phyloP scores from a whole-genome alignment of 108 stramenopile genomes.

The Stephanodiscus minutulus region DNA sequence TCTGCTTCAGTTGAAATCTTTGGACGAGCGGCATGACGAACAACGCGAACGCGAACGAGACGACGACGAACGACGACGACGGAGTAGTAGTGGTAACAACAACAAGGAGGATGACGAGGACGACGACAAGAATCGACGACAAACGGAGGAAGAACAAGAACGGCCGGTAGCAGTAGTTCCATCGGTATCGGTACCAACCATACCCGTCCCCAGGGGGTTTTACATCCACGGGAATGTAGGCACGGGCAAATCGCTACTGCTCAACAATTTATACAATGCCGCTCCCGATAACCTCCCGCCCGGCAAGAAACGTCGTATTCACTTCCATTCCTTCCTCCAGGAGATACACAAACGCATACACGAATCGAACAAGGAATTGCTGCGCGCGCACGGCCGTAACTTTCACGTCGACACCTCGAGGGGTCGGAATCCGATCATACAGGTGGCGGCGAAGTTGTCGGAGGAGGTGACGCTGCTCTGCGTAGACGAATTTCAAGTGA shows the following conservation, averaged over 20 bases:
- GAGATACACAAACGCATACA: conserved; percentile 87
- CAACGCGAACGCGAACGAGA: conserved; percentile 8
- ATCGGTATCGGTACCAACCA: not conserved
- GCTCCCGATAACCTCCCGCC: conserved; percentile 6
- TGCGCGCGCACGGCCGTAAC: conserved; percentile 56
- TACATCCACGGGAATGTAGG: conserved; percentile 95
- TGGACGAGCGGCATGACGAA: too few relatives aligned
- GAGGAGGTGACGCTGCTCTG: conserved; percentile 81
- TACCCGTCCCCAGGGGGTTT: conserved; percentile 74
- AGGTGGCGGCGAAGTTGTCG: conserved; percentile 63
- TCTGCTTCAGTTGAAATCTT: conserved; percentile 17
- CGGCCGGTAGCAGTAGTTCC: not conserved
- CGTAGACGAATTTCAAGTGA: conserved; percentile 99
- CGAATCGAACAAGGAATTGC: conserved; percentile 69
- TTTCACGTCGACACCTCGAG: conserved; percentile 64
- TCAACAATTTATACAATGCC: conserved; percentile 88
- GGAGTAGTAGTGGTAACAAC: not conserved
- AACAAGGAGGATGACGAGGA: not conserved
- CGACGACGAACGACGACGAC: not conserved
- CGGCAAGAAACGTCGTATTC: conserved; percentile 71
- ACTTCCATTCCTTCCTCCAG: conserved; percentile 96
- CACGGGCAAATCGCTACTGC: conserved; percentile 95
- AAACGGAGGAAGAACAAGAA: too few relatives aligned
- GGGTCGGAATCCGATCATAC: conserved; percentile 69
- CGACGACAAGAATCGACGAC: too few relatives aligned